Evolutionary conservation across 1,284 basidiomycete species (phyloP), one percentile per base, ranked within the genome.

Genomic region (Coniophora puteana): DNA sequence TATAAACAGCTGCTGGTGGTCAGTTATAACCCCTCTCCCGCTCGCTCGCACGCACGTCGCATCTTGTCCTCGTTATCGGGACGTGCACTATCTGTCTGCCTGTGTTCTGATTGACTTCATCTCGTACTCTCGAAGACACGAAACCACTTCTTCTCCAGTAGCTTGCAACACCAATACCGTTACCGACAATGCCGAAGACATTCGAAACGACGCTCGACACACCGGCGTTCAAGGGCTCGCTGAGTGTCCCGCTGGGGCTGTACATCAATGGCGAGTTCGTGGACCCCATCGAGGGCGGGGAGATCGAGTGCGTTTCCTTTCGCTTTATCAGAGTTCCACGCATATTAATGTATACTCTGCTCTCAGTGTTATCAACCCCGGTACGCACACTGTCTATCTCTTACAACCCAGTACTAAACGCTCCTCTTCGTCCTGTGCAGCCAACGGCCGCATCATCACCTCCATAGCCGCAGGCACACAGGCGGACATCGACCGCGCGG

Each of bases 211-310:
- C 38, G 10, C 49, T 57, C 24, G 45, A 57, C 29, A 57, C 57
- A 8, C 45, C 46, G 2, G 32, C 47, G 10, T 57, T 54, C 40
- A 59, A 59, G 27, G 57, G 55, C 14, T 45, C 51, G 5, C 12
- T 57, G 21, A 42, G 53, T 4, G 31, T 58, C 27, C 48, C 50
- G 11, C 36, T 54, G n/a, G 58, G 55, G 8, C 52, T 58, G 22
- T 58, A 53, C 32, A 58, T 58, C 40, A 47, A 60, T n/a, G 54
- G 55, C 21, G 35, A 59, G 31, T 47, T 51, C 34, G 43, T 54
- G 12, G 48, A 59, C 14, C 44, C 47, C 18, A 43, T 52, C 10
- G 41, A 57, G n/a, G 47, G 45, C 24, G 45, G 47, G 27, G 47
- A 46, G 18, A 45, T 59, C 23, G 55, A 59, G 55, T 57, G n/a